These are phyloP conservation scores for Periglandula ipomoeae DNA, from an alignment of 2,329 filamentous ascomycete species.

Conservation along the genomic window DNA sequence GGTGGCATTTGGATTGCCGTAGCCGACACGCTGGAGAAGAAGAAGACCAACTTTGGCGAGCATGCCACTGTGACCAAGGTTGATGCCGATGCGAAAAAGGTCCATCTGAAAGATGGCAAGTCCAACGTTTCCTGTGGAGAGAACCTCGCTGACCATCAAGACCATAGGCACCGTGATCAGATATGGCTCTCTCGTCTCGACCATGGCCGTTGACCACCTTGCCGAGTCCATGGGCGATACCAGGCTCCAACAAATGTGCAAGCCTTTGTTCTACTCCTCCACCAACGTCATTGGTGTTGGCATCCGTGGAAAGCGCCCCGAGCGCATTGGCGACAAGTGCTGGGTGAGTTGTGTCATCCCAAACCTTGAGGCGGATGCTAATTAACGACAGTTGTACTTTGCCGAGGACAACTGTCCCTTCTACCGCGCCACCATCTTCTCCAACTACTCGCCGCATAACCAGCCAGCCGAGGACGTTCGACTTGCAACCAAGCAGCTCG, in stretches of 20 bases:
- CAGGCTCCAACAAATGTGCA: conserved; percentile 1
- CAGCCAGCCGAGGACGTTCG: conserved; percentile 76
- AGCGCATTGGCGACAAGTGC: conserved; percentile 98
- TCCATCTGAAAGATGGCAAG: no score
- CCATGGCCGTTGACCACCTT: conserved; percentile 25
- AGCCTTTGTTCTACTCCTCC: conserved; percentile 75
- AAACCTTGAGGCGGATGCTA: neutral
- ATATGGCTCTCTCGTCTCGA: no score
- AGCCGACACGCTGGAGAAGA: neutral
- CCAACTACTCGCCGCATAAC: conserved; percentile 99
- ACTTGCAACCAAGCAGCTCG: conserved; percentile 78
- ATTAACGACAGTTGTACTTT: conserved; percentile 68
- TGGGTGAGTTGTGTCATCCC: conserved; percentile 64
- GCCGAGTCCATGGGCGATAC: neutral
- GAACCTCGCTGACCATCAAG: no score
- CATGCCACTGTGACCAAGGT: neutral
- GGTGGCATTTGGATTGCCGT: neutral
- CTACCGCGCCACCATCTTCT: conserved; percentile 99
- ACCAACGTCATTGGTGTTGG: conserved; percentile 95
- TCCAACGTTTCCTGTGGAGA: no score
- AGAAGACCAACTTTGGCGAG: neutral
- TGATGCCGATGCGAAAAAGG: neutral
- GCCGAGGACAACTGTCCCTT: conserved; percentile 98
- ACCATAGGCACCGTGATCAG: no score
- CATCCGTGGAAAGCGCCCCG: conserved; percentile 79